Percentiles rank a stretch among this genome's conserved stretches.
Evolutionary conservation across 805 yeast genomes (phyloP).

Genomic region (Teunomyces atbi): DNA sequence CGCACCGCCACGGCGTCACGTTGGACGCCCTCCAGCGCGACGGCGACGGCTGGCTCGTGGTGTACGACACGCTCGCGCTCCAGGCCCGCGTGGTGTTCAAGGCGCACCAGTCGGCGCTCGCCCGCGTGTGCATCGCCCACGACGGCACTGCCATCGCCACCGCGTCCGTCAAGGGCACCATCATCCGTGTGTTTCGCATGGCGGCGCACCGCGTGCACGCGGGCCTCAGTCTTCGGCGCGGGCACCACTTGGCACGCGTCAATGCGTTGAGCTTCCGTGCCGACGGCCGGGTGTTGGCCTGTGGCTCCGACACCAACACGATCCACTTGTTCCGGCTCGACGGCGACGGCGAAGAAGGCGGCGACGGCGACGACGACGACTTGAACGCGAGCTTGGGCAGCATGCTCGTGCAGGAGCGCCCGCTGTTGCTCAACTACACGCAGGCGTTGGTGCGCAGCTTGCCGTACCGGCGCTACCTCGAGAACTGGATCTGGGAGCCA

Average conservation of each 20-base stretch:
- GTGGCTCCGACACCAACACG: conserved; percentile 41
- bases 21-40: conserved; percentile 28
- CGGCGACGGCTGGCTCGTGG: conserved; percentile 37
- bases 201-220: conserved; percentile 18
- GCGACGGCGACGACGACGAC: conserved; percentile 34
- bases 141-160: conserved; percentile 34
- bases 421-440: conserved; percentile 36
- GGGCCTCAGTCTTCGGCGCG: conserved; percentile 37
- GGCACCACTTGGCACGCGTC: conserved; percentile 36
- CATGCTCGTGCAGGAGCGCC: no score
- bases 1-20: conserved; percentile 16
- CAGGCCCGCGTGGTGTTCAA: conserved; percentile 33
- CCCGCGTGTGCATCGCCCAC: conserved; percentile 28
- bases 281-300: conserved; percentile 34
- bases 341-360: conserved; percentile 17
- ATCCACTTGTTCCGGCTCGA: conserved; percentile 45
- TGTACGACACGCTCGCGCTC: conserved; percentile 38
- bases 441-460: conserved; percentile 36
- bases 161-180: conserved; percentile 44
- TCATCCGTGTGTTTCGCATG: conserved; percentile 30
- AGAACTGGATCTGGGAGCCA: conserved; percentile 42
- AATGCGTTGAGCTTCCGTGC: conserved; percentile 34
- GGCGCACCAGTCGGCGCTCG: conserved; percentile 39
- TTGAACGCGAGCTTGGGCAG: conserved; percentile 43
- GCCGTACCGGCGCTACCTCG: conserved; percentile 41